Percentiles rank a stretch among this genome's conserved stretches.
These are phyloP conservation scores for Xylaria sp. DNA, from an alignment of 2,329 filamentous ascomycete genomes.

Conservation along the genomic window DNA sequence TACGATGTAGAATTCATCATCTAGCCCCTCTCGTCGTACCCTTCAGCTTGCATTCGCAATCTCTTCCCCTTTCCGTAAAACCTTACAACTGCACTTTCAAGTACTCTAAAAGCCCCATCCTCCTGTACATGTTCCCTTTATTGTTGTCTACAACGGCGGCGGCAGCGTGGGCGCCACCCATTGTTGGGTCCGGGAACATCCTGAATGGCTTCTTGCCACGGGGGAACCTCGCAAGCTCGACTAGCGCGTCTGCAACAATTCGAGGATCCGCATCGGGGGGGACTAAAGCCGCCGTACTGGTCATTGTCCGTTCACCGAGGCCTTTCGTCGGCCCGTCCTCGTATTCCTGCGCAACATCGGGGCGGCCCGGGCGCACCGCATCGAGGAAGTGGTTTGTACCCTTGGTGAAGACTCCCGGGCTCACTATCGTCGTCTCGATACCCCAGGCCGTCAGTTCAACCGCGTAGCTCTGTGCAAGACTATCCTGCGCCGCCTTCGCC, in stretches of 20 bases:
- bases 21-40: too few species aligned
- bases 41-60: not conserved
- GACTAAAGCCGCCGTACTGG: slow-evolving; percentile 20
- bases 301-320: slow-evolving; percentile 20
- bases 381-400: slow-evolving; percentile 32
- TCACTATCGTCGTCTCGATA: slow-evolving; percentile 34
- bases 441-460: slow-evolving; percentile 27
- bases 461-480: slow-evolving; percentile 29
- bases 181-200: slow-evolving; percentile 23
- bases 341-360: slow-evolving; percentile 26
- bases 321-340: slow-evolving; percentile 25
- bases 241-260: slow-evolving; percentile 29
- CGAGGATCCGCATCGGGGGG: slow-evolving; percentile 26
- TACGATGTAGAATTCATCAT: not conserved
- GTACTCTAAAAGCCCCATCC: slow-evolving; percentile 28
- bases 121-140: slow-evolving; percentile 17
- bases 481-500: slow-evolving; percentile 31
- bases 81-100: slow-evolving; percentile 20
- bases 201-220: slow-evolving; percentile 31
- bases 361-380: slow-evolving; percentile 16
- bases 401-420: slow-evolving; percentile 30
- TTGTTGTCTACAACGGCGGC: slow-evolving; percentile 27
- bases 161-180: slow-evolving; percentile 19
- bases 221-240: slow-evolving; percentile 26
- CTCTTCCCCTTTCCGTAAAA: too few species aligned